Conservation (phyloP, 345 rosid genomes). For the Brassica cretica region DNA sequence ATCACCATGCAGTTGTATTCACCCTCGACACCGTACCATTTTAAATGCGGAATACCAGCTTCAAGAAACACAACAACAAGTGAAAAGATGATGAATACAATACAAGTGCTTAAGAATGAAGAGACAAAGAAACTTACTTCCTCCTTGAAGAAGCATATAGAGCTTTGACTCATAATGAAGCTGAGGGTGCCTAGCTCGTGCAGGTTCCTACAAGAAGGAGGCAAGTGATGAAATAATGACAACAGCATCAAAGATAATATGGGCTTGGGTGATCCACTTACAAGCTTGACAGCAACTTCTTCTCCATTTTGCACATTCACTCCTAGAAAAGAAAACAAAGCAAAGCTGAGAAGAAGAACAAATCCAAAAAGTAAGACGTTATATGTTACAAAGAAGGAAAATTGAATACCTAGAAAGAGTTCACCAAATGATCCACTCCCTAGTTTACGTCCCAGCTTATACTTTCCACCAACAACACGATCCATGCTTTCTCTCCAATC, state of each 20-base stretch:
- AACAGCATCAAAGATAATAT: neutral
- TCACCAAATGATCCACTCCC: constrained; percentile 99
- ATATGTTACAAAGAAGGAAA: constrained; percentile 2
- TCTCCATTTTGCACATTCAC: constrained; percentile 87
- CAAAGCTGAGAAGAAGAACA: neutral
- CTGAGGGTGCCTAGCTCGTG: constrained; percentile 87
- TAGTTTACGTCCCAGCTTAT: constrained; percentile 89
- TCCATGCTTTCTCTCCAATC: constrained; percentile 46
- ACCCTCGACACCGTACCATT: constrained; percentile 91
- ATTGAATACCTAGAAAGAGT: constrained; percentile 68
- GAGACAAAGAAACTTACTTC: constrained; percentile 52
- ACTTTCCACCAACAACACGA: constrained; percentile 87
- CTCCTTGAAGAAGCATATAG: constrained; percentile 92
- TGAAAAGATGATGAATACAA: neutral
- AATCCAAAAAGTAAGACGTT: too few species aligned
- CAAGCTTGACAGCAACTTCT: constrained; percentile 94
- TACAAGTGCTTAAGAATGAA: neutral
- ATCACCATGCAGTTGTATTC: constrained; percentile 87
- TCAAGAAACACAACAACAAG: constrained; percentile 20
- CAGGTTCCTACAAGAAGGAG: constrained; percentile 51
- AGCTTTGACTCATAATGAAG: constrained; percentile 88
- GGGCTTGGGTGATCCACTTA: constrained; percentile 29
- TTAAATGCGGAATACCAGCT: constrained; percentile 90
- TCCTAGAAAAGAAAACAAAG: constrained; percentile 43
- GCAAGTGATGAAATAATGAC: too few species aligned